Conservation (phyloP, 768 basidiomycete species). For the Phanerochaete carnosa region DNA sequence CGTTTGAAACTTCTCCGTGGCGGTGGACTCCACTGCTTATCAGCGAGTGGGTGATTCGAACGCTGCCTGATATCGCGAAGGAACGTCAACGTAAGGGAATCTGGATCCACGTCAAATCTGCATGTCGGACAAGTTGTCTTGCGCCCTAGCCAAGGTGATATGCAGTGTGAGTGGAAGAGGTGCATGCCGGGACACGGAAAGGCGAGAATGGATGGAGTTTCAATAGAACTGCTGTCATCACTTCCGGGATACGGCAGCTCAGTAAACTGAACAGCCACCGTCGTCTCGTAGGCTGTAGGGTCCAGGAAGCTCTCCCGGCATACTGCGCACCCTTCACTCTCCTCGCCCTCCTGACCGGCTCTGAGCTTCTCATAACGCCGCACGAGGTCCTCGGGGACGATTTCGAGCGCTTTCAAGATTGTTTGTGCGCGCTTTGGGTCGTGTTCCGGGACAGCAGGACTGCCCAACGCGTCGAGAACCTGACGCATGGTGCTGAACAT, state of each 20-base stretch:
- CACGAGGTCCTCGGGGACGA: constrained; percentile 62
- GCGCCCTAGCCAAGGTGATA: constrained; percentile 78
- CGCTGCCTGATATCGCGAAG: neutral
- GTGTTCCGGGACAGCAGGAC: constrained; percentile 21
- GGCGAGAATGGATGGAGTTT: constrained; percentile 43
- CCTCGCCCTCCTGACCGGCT: constrained; percentile 22
- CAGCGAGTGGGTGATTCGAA: neutral
- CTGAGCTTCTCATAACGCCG: constrained; percentile 24
- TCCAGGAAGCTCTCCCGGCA: constrained; percentile 70
- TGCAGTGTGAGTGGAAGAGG: constrained; percentile 74
- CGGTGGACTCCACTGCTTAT: constrained; percentile 18
- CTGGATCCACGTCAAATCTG: constrained; percentile 78
- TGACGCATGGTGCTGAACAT: neutral
- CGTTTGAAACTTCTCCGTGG: constrained; percentile 12
- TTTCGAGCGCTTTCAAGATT: constrained; percentile 60
- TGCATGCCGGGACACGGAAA: constrained; percentile 69
- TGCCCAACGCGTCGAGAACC: neutral
- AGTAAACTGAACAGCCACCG: neutral
- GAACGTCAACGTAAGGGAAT: constrained; percentile 51
- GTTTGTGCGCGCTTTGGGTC: constrained; percentile 65
- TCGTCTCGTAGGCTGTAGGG: constrained; percentile 26
- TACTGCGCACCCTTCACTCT: constrained; percentile 65
- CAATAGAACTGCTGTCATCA: neutral
- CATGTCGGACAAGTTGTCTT: constrained; percentile 85
- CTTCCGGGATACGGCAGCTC: constrained; percentile 17